Percentiles rank a stretch among this genome's conserved stretches.
phyloP scores from a whole-genome alignment of 352 stramenopile species.

The Peronospora destructor region DNA sequence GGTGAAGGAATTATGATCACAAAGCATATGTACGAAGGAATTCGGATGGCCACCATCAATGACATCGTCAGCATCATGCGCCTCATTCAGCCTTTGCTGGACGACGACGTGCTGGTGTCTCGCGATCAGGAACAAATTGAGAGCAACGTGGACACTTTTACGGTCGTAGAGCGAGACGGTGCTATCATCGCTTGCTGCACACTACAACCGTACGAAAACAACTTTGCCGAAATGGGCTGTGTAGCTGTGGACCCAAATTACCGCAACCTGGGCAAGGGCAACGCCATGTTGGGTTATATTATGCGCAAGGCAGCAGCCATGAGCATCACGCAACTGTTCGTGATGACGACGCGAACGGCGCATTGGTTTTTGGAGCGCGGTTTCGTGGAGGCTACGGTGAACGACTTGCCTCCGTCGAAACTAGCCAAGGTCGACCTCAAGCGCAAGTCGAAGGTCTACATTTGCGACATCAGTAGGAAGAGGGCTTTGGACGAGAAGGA shows the following conservation, averaged over 20 bases:
- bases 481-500: conserved; percentile 80
- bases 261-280: conserved; percentile 80
- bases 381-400: conserved; percentile 87
- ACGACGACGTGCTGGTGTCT: conserved; percentile 83
- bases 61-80: conserved; percentile 89
- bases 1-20: conserved; percentile 95
- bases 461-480: conserved; percentile 84
- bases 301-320: conserved; percentile 82
- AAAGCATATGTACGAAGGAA: conserved; percentile 95
- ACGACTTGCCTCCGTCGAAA: conserved; percentile 83
- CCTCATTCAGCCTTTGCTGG: conserved; percentile 81
- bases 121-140: conserved; percentile 86
- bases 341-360: conserved; percentile 96
- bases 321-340: conserved; percentile 90
- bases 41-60: conserved; percentile 86
- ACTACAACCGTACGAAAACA: conserved; percentile 86
- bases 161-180: conserved; percentile 83
- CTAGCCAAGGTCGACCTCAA: conserved; percentile 71
- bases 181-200: conserved; percentile 85
- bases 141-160: conserved; percentile 84
- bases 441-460: conserved; percentile 84
- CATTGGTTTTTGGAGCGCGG: conserved; percentile 97
- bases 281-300: conserved; percentile 88
- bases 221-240: conserved; percentile 87
- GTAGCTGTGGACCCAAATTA: conserved; percentile 86